Percentiles rank a stretch among this genome's conserved stretches.
phyloP scores from a whole-genome alignment of 345 rosid genomes.

The Euphorbia peplus region DNA sequence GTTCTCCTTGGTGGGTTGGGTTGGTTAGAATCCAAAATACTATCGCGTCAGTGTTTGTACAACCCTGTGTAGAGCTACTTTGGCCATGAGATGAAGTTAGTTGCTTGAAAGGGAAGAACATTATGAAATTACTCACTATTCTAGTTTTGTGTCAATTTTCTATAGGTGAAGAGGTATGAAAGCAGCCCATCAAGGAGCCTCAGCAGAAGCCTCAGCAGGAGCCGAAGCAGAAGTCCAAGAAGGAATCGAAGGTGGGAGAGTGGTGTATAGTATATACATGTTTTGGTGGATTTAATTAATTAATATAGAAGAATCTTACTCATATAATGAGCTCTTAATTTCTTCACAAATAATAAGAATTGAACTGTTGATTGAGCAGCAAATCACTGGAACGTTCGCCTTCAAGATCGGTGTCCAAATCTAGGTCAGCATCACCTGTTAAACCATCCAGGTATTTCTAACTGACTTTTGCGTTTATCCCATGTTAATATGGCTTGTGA shows the following conservation, averaged over 20 bases:
- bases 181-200: constrained; percentile 57
- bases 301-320: too few relatives aligned
- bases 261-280: background rate
- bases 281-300: too few relatives aligned
- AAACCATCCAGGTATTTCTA: constrained; percentile 47
- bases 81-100: too few relatives aligned
- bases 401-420: constrained; percentile 63
- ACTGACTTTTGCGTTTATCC: background rate
- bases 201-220: constrained; percentile 59
- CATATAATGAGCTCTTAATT: too few relatives aligned
- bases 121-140: constrained; percentile 3
- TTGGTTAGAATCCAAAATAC: too few relatives aligned
- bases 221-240: constrained; percentile 58
- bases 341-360: background rate
- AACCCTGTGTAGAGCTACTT: too few relatives aligned
- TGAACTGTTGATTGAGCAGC: constrained; percentile 27
- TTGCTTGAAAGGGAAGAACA: background rate
- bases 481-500: background rate
- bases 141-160: constrained; percentile 4
- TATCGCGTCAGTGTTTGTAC: too few relatives aligned
- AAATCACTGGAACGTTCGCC: constrained; percentile 53
- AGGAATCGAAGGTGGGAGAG: constrained; percentile 48
- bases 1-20: too few relatives aligned
- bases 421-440: constrained; percentile 66
- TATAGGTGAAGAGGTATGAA: constrained; percentile 67